phyloP scores from a whole-genome alignment of 805 yeast genomes.

The Cyberlindnera americana region DNA sequence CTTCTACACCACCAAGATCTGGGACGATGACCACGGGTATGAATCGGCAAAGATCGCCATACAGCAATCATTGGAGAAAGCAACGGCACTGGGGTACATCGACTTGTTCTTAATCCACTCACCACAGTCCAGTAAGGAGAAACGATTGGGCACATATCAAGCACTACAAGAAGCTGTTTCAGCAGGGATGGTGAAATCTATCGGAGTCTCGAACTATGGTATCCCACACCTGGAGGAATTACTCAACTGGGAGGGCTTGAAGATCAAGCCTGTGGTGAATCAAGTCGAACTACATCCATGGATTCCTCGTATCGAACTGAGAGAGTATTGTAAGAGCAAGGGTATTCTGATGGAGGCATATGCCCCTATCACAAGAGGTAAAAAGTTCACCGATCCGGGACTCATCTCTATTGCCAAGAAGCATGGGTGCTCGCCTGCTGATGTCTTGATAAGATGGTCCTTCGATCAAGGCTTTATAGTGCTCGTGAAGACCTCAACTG shows the following conservation, averaged over 20 bases:
- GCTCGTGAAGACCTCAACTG: conserved; percentile 60
- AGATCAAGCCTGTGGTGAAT: conserved; percentile 53
- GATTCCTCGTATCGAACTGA: conserved; percentile 59
- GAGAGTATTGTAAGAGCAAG: conserved; percentile 46
- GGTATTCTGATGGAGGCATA: conserved; percentile 66
- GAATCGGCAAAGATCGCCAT: conserved; percentile 47
- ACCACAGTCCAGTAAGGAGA: conserved; percentile 46
- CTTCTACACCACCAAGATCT: conserved; percentile 70
- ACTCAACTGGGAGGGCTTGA: conserved; percentile 50
- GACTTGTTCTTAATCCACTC: conserved; percentile 69
- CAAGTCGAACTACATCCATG: conserved; percentile 70
- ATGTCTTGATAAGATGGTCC: conserved; percentile 70
- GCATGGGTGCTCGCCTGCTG: conserved; percentile 51
- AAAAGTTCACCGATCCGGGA: conserved; percentile 50
- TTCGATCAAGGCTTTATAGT: conserved; percentile 68
- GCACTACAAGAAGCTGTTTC: conserved; percentile 74
- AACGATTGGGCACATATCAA: conserved; percentile 60
- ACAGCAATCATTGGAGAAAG: conserved; percentile 47
- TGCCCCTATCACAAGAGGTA: conserved; percentile 68
- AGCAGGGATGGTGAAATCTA: conserved; percentile 53
- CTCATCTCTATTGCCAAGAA: conserved; percentile 46
- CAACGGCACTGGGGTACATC: conserved; percentile 57
- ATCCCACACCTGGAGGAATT: conserved; percentile 56
- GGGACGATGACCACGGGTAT: conserved; percentile 52
- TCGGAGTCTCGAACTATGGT: conserved; percentile 81